phyloP scores from a whole-genome alignment of 352 stramenopile species.

The Phytophthora chlamydospora region DNA sequence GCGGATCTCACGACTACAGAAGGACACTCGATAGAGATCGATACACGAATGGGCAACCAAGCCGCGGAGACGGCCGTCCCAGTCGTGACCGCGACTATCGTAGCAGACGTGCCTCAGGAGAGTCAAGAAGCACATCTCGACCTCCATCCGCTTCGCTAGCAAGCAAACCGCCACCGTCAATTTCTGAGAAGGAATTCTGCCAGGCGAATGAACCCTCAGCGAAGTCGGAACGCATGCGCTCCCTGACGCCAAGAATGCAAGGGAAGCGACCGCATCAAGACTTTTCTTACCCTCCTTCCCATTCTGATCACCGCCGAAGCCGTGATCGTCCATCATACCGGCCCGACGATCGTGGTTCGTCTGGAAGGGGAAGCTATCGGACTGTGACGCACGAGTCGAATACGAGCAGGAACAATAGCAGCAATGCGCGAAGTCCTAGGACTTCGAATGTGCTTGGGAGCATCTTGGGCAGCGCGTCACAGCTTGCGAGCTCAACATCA shows the following conservation, averaged over 20 bases:
- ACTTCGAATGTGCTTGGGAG: slow-evolving; percentile 54
- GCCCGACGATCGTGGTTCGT: slow-evolving; percentile 13
- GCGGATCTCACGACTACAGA: slow-evolving; percentile 20
- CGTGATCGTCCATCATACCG: slow-evolving; percentile 16
- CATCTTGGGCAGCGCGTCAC: slow-evolving; percentile 73
- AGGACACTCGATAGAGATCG: slow-evolving; percentile 16
- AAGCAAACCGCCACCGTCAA: slow-evolving; percentile 34
- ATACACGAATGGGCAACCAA: slow-evolving; percentile 4
- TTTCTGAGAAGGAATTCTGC: slow-evolving; percentile 64
- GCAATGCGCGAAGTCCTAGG: slow-evolving; percentile 10
- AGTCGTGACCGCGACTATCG: slow-evolving; percentile 20
- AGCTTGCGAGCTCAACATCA: slow-evolving; percentile 69
- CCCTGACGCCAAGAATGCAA: slow-evolving; percentile 19
- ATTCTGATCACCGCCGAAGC: slow-evolving; percentile 15
- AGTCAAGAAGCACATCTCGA: slow-evolving; percentile 19
- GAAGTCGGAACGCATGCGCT: slow-evolving; percentile 17
- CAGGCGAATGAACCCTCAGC: slow-evolving; percentile 51
- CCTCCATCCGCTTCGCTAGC: slow-evolving; percentile 6
- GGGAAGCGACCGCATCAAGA: slow-evolving; percentile 30
- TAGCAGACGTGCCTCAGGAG: not conserved
- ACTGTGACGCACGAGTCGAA: slow-evolving; percentile 22
- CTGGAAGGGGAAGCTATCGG: slow-evolving; percentile 29
- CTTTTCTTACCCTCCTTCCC: slow-evolving; percentile 18
- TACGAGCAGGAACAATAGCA: slow-evolving; percentile 14
- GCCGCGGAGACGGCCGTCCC: slow-evolving; percentile 13